Percentiles rank a stretch among this genome's conserved stretches.
Conservation (phyloP, 208 protist genomes). For the Crithidia thermophila region DNA sequence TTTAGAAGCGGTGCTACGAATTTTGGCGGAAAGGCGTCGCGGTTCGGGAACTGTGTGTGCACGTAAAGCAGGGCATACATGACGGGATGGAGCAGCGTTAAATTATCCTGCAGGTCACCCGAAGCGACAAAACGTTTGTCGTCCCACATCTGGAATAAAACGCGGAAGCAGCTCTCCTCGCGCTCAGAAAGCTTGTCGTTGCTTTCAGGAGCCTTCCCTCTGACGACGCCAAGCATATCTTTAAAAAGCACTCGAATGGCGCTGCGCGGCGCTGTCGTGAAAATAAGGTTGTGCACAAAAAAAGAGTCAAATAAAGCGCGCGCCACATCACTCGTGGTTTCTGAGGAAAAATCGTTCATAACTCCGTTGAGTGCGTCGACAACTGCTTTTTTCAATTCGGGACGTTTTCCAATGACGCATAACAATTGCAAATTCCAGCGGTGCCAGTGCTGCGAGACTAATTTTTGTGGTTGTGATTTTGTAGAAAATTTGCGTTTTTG, state of each 20-base stretch:
- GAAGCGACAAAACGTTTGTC: conserved; percentile 41
- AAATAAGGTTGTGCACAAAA: conserved; percentile 24
- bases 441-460: conserved; percentile 20
- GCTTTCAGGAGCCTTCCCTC: background rate
- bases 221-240: conserved; percentile 13
- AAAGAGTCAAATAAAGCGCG: conserved; percentile 24
- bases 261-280: background rate
- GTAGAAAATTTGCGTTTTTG: conserved; percentile 13
- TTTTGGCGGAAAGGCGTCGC: conserved; percentile 26
- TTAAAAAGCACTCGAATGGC: conserved; percentile 11
- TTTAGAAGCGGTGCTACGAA: conserved; percentile 43
- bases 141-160: conserved; percentile 40
- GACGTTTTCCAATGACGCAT: conserved; percentile 7
- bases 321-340: background rate
- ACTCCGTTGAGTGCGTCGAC: background rate
- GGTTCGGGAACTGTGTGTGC: conserved; percentile 10
- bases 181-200: background rate
- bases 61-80: conserved; percentile 64
- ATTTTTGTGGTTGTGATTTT: background rate
- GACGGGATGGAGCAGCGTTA: conserved; percentile 46
- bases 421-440: conserved; percentile 22
- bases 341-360: conserved; percentile 8
- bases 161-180: conserved; percentile 15
- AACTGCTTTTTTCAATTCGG: conserved; percentile 11
- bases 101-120: conserved; percentile 40